phyloP scores from a whole-genome alignment of 2,329 filamentous ascomycete genomes.

The Colletotrichum neosansevieriae region DNA sequence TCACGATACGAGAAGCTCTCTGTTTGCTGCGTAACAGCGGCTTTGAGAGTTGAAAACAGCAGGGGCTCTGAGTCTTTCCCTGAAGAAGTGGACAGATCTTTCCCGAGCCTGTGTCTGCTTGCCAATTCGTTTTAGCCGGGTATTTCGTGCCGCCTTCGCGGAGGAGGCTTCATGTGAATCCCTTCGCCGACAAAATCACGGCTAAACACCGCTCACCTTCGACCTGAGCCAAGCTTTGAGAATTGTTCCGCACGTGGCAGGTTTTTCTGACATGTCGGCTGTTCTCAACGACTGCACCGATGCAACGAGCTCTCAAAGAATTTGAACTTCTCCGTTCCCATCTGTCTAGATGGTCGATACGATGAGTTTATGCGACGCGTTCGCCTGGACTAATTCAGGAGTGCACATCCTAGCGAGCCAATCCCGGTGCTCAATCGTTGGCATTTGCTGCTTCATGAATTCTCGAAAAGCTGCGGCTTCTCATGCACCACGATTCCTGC shows the following conservation, averaged over 20 bases:
- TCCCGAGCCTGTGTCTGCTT: background rate
- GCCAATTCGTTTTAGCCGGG: background rate
- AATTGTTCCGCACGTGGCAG: constrained; percentile 12
- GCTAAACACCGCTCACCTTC: too few relatives aligned
- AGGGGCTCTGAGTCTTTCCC: background rate
- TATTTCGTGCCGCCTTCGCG: constrained; percentile 17
- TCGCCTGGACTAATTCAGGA: constrained; percentile 6
- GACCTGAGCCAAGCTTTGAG: constrained; percentile 32
- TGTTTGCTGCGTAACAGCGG: constrained; percentile 41
- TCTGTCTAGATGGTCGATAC: background rate
- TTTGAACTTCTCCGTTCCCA: background rate
- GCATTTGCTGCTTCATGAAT: constrained; percentile 1
- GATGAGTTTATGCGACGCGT: constrained; percentile 16
- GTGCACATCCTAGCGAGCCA: constrained; percentile 9
- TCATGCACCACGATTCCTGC: constrained; percentile 14
- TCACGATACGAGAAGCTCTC: too few relatives aligned
- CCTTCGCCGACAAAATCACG: background rate
- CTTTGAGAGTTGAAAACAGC: constrained; percentile 47
- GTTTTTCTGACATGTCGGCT: background rate
- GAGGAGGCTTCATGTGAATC: background rate
- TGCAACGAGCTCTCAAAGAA: background rate
- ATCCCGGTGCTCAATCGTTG: background rate
- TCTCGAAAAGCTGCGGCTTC: background rate
- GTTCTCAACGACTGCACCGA: background rate
- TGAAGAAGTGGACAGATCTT: constrained; percentile 2